Evolutionary conservation across 2,329 filamentous ascomycete species (phyloP), one percentile per base, ranked within the genome.

Genomic region (Septoria linicola): DNA sequence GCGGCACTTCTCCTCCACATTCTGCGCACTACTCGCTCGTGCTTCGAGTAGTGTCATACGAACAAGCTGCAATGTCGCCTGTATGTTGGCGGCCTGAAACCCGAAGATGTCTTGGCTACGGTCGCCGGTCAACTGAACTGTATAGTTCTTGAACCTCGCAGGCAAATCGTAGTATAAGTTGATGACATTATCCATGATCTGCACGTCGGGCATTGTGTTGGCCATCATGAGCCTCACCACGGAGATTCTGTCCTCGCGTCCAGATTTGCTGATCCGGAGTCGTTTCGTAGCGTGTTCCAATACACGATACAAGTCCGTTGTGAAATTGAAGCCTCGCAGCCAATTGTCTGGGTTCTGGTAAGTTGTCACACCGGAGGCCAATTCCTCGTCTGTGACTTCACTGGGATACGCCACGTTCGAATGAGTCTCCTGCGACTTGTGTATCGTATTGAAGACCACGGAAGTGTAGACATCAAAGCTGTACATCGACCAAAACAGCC

Each of bases 301-400:
- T 7, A 81, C 70, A 4, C 78, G 74, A 58, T 81, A 82, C 0
- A 82, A 65, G 58, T 81, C 78, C 0, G 77, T 80, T 5, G 74
- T 77, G 51, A 80, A 80, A 62, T 81, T 82, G 77, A 77, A 81
- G 14, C 79, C 79, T 35, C 72, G 70, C 6, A 82, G 65, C 79
- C 79, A 82, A 50, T 68, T 69, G 17, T 57, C 62, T 48, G 57
- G 51, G 25, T 63, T 51, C n/a, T 50, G 41, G 4, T 55, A 51
- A 10, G 51, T 51, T 11, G 59, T 44, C 25, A 47, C 64, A 14
- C 58, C 55, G 7, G 64, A 55, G 4, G 65, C 65, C 21, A 78
- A 71, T 37, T 72, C 67, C 23, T 76, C 75, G 54, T 79, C 76
- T 40, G 76, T 71, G 5, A 72, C 46, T 53, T 76, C 76, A 14